Evolutionary conservation across 169 alveolate genomes (phyloP).

Genomic region (Plasmodium chabaudi): DNA sequence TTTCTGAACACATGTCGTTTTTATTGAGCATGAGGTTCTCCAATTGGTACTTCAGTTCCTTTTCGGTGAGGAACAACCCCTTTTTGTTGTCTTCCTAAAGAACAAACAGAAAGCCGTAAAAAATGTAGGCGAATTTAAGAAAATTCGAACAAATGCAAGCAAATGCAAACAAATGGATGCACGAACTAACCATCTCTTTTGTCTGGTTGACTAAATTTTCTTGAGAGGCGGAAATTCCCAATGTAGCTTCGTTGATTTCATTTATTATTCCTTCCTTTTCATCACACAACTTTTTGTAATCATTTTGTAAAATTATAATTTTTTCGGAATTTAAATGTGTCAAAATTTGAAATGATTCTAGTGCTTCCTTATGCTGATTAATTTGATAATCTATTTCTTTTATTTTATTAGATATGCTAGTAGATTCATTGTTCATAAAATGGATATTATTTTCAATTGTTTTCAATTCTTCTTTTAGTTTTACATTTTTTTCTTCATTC

Average conservation of each 20-base stretch:
- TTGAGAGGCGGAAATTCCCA: neutral
- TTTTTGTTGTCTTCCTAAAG: constrained; percentile 29
- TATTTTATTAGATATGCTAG: constrained; percentile 46
- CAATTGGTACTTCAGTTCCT: constrained; percentile 6
- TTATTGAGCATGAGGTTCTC: constrained; percentile 14
- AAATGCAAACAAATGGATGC: too few species aligned
- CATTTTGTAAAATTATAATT: constrained; percentile 24
- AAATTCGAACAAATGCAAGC: too few species aligned
- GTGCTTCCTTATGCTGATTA: constrained; percentile 69
- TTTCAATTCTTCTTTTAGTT: constrained; percentile 16
- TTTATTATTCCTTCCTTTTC: constrained; percentile 18
- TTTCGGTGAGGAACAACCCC: constrained; percentile 5
- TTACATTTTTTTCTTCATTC: constrained; percentile 8
- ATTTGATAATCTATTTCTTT: constrained; percentile 70
- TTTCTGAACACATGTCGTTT: constrained; percentile 19
- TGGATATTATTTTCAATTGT: constrained; percentile 9
- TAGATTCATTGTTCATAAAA: constrained; percentile 64
- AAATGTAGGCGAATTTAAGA: too few species aligned
- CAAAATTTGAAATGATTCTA: constrained; percentile 46
- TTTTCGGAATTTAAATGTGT: constrained; percentile 50
- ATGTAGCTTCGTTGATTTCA: neutral
- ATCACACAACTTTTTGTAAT: constrained; percentile 4
- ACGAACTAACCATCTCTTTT: constrained; percentile 11
- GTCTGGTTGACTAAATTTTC: constrained; percentile 10
- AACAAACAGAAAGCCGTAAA: neutral